Evolutionary conservation across 495 filamentous ascomycete species (phyloP), one percentile per base, ranked within the genome.

Genomic region (Aspergillus mulundensis): DNA sequence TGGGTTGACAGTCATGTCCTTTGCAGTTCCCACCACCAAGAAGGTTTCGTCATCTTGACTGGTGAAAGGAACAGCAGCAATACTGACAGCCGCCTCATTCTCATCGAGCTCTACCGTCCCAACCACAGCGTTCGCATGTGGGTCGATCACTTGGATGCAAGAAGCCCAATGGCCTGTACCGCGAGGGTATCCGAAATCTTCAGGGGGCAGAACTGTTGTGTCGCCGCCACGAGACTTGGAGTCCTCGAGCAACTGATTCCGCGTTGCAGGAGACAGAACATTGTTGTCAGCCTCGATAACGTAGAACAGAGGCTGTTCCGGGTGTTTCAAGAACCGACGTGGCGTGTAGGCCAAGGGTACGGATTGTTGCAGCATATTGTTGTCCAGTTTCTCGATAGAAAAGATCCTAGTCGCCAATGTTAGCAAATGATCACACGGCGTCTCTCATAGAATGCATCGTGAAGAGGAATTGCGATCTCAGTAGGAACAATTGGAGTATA

Each of bases 251-350:
- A 97, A 74, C 38, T 82, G 77, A 23, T 81, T 69, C 49, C 86
- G 84, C 2, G 91, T 88, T n/a, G 84, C 82, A 1, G 83, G 80
- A 0, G 90, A 84, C 2, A 98, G 77, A 2, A 90, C 87, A 65
- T 96, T 94, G 63, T 91, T 95, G 44, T 98, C 94, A 0, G 90
- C 83, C 71, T 96, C 90, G 47, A 96, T 91, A 8, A 91, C 90
- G 61, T 97, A 98, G 71, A 96, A 98, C 5, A 90, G 74, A 2
- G 90, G 87, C 32, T 88, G 82, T 3, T 95, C 90, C 0, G 91
- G 94, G 66, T 97, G 90, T 48, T 90, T 87, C 19, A 92, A 80
- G 64, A 97, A 87, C 50, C 84, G 85, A 50, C 91, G 87, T 5
- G 94, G 94, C 0, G 94, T 97, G 61, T 97, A 91, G 8, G 87